phyloP scores from a whole-genome alignment of 1,284 basidiomycete species.

The Mycosarcoma mackinlayi region DNA sequence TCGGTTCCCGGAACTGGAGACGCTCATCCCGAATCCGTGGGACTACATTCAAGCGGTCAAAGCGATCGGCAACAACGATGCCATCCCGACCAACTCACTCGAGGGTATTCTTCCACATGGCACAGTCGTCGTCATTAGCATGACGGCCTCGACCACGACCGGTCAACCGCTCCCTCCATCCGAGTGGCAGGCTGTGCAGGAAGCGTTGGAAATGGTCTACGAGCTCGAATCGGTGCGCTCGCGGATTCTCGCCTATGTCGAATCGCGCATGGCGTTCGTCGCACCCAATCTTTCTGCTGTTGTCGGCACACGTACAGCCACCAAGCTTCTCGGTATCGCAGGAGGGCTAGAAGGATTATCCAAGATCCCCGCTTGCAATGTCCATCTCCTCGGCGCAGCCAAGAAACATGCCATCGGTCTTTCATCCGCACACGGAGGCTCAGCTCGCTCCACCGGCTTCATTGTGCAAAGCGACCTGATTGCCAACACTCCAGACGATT shows the following conservation, averaged over 20 bases:
- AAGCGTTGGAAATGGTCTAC: conserved; percentile 87
- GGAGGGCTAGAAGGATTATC: conserved; percentile 89
- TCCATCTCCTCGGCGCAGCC: conserved; percentile 92
- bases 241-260: conserved; percentile 95
- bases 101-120: conserved; percentile 86
- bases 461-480: conserved; percentile 92
- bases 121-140: conserved; percentile 93
- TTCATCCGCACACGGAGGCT: conserved; percentile 74
- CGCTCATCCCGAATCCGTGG: conserved; percentile 88
- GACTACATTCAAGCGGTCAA: conserved; percentile 93
- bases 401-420: conserved; percentile 88
- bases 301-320: conserved; percentile 96
- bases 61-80: conserved; percentile 80
- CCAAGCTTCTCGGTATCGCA: conserved; percentile 95
- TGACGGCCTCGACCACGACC: conserved; percentile 86
- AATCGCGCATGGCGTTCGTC: conserved; percentile 96
- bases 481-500: conserved; percentile 86
- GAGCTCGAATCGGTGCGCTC: conserved; percentile 87
- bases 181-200: conserved; percentile 83
- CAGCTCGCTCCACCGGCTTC: conserved; percentile 88
- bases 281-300: conserved; percentile 98
- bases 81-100: conserved; percentile 84
- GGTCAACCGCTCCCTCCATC: conserved; percentile 78
- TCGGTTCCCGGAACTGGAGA: conserved; percentile 96
- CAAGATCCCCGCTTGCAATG: conserved; percentile 95